A percentile compares a stretch with the other conserved stretches of the same genome.
Evolutionary conservation across 2,329 filamentous ascomycete genomes (phyloP).

Genomic region (Aspergillus amoenus): DNA sequence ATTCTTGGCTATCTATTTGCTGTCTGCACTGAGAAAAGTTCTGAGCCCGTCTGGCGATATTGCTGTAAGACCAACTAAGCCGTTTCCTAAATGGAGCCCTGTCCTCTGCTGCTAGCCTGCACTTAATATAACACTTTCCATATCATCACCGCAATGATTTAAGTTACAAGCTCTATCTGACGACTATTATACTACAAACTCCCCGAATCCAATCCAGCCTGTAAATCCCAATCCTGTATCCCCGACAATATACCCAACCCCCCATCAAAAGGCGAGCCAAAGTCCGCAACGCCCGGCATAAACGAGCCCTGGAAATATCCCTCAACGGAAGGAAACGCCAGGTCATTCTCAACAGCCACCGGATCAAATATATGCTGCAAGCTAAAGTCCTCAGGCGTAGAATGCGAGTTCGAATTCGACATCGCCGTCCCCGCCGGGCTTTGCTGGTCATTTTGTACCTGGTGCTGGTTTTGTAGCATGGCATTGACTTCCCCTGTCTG

Average conservation of each 20-base stretch:
- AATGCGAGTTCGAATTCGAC: neutral
- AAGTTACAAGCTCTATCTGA: no score
- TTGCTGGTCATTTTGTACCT: neutral
- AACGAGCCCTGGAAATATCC: neutral
- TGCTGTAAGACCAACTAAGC: no score
- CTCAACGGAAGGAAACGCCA: neutral
- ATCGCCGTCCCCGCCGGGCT: neutral
- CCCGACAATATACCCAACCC: neutral
- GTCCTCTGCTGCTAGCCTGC: no score
- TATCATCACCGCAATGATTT: no score
- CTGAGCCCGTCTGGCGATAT: no score
- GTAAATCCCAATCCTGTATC: neutral
- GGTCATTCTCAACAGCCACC: neutral
- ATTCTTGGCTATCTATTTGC: no score
- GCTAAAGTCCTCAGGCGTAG: neutral
- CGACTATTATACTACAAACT: neutral
- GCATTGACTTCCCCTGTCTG: neutral
- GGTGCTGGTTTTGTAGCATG: neutral
- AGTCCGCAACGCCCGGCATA: neutral
- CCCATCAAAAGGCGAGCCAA: neutral
- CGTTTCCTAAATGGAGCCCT: no score
- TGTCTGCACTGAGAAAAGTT: no score
- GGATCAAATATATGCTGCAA: neutral
- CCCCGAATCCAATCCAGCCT: neutral
- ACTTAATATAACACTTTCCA: no score